Percentiles rank a stretch among this genome's conserved stretches.
These are phyloP conservation scores for Priceomyces melissophilus DNA, from an alignment of 805 yeast genomes.

Conservation along the genomic window DNA sequence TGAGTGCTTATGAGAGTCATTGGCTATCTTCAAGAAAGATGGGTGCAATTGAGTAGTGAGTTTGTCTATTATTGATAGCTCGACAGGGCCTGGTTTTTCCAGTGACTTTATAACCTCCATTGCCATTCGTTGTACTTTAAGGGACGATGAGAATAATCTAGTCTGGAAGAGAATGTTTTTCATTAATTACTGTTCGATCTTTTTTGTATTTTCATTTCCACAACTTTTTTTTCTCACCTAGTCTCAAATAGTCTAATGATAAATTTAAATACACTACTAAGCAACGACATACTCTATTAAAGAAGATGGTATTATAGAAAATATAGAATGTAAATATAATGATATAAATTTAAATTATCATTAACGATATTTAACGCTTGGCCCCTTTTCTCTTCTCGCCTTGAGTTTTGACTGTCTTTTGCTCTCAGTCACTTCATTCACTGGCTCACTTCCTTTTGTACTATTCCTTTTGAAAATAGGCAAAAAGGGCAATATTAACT, in stretches of 20 bases:
- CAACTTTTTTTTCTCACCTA: too few species aligned
- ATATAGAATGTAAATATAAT: not conserved
- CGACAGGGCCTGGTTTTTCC: slow-evolving; percentile 43
- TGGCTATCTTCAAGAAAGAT: slow-evolving; percentile 48
- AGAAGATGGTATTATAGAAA: not conserved
- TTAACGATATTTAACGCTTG: slow-evolving; percentile 16
- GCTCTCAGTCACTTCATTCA: slow-evolving; percentile 14
- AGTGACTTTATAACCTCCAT: slow-evolving; percentile 10
- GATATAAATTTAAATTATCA: too few species aligned
- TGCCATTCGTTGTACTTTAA: not conserved
- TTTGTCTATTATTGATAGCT: slow-evolving; percentile 44
- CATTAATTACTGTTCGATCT: too few species aligned
- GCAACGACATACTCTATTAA: not conserved
- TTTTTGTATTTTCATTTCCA: too few species aligned
- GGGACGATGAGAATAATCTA: too few species aligned
- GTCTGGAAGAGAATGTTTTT: too few species aligned
- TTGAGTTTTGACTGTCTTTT: slow-evolving; percentile 27
- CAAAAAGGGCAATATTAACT: slow-evolving; percentile 27
- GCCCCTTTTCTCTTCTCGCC: slow-evolving; percentile 26
- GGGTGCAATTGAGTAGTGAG: slow-evolving; percentile 44
- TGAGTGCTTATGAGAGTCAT: slow-evolving; percentile 86
- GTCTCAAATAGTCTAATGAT: too few species aligned
- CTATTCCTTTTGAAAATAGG: slow-evolving; percentile 4
- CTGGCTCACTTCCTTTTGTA: slow-evolving; percentile 2
- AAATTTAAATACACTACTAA: too few species aligned